A percentile compares a stretch with the other conserved stretches of the same genome.
These are phyloP conservation scores for Firmiana major DNA, from an alignment of 345 rosid genomes.

Conservation along the genomic window DNA sequence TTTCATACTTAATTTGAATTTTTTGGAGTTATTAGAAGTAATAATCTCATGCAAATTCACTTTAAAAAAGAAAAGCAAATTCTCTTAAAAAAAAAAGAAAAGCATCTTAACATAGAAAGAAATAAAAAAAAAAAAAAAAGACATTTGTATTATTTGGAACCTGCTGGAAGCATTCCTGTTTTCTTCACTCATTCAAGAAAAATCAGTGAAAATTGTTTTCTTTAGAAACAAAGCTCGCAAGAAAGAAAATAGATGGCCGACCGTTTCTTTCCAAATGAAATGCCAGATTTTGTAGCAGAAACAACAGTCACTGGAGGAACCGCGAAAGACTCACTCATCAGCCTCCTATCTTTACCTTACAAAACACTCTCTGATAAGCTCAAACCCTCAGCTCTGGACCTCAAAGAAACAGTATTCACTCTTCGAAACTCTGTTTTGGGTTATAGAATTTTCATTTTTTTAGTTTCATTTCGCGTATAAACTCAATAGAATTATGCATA, in stretches of 20 bases:
- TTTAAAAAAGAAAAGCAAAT: too few relatives aligned
- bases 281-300: slow-evolving; percentile 27
- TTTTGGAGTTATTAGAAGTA: too few relatives aligned
- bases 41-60: too few relatives aligned
- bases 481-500: not conserved
- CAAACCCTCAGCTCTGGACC: slow-evolving; percentile 33
- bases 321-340: slow-evolving; percentile 27
- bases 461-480: not conserved
- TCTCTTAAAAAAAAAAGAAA: too few relatives aligned
- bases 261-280: slow-evolving; percentile 40
- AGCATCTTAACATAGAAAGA: too few relatives aligned
- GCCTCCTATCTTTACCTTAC: slow-evolving; percentile 42
- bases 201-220: not conserved
- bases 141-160: not conserved
- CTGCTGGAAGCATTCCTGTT: not conserved
- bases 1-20: too few relatives aligned
- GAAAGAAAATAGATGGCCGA: slow-evolving; percentile 26
- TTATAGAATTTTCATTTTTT: not conserved
- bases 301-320: slow-evolving; percentile 3
- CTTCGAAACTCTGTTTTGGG: not conserved
- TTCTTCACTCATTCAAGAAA: not conserved
- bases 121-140: not conserved
- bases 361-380: slow-evolving; percentile 32
- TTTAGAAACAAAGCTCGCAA: not conserved
- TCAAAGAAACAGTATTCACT: slow-evolving; percentile 39